These are phyloP conservation scores for Candolleomyces eurysporus DNA, from an alignment of 768 basidiomycete genomes.

Conservation along the genomic window DNA sequence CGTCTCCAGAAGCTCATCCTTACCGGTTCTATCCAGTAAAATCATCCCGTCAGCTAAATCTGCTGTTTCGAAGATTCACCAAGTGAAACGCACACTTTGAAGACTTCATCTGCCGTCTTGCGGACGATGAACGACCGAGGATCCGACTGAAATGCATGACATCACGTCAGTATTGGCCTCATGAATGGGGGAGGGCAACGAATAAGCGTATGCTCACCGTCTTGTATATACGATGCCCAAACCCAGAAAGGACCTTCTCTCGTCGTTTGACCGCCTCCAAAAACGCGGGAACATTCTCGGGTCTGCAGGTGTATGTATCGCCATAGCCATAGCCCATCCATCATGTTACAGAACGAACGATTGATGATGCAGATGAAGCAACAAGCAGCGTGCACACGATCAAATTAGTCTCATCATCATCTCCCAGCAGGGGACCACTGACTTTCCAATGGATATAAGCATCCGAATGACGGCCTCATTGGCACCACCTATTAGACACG, in stretches of 20 bases:
- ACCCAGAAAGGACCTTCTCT: conserved; percentile 87
- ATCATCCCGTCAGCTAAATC: not conserved
- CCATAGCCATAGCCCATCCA: not conserved
- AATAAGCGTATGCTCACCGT: conserved; percentile 42
- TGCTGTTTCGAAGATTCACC: not conserved
- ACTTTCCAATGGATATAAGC: conserved; percentile 86
- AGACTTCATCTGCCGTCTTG: conserved; percentile 89
- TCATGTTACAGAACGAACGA: not conserved
- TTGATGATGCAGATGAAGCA: not conserved
- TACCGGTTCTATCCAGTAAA: conserved; percentile 60
- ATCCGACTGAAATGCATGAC: conserved; percentile 59
- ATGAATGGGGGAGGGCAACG: not conserved
- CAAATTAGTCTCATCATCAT: not conserved
- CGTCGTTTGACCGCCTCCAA: conserved; percentile 84
- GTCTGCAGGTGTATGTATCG: conserved; percentile 35
- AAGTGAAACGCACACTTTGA: conserved; percentile 61
- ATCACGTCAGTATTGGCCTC: conserved; percentile 3
- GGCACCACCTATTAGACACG: conserved; percentile 59
- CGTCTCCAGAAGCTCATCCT: conserved; percentile 81
- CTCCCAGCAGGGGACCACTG: conserved; percentile 18
- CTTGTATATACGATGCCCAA: conserved; percentile 86
- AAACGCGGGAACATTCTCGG: conserved; percentile 82
- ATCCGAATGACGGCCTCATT: conserved; percentile 95
- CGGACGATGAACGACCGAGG: conserved; percentile 90
- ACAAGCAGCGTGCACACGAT: not conserved